Evolutionary conservation across 768 basidiomycete species (phyloP).

Genomic region (Boletus edulis): DNA sequence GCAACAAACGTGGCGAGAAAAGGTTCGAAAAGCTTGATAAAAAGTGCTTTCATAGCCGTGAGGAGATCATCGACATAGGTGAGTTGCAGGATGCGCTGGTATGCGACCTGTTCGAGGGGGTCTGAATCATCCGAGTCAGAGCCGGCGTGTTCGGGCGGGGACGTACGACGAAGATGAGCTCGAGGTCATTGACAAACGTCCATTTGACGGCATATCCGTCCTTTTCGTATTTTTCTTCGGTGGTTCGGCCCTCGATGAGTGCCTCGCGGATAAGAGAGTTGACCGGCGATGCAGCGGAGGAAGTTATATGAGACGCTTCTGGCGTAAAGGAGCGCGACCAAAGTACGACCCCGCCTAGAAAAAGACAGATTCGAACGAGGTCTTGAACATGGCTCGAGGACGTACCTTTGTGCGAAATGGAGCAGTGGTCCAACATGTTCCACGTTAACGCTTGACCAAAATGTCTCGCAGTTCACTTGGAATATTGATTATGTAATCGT

Average conservation of each 20-base stretch:
- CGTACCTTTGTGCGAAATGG: slow-evolving; percentile 89
- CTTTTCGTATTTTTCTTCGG: slow-evolving; percentile 85
- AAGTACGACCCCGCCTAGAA: slow-evolving; percentile 82
- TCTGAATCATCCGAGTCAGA: too few species aligned
- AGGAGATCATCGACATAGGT: slow-evolving; percentile 92
- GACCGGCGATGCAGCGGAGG: slow-evolving; percentile 76
- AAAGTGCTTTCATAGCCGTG: slow-evolving; percentile 73
- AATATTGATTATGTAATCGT: slow-evolving; percentile 9
- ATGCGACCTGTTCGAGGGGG: slow-evolving; percentile 67
- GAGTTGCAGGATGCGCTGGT: slow-evolving; percentile 93
- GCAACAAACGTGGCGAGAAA: slow-evolving; percentile 82
- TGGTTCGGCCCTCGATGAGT: slow-evolving; percentile 83
- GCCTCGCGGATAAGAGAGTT: slow-evolving; percentile 88
- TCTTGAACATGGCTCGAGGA: background rate
- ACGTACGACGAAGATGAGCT: slow-evolving; percentile 93
- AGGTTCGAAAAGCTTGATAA: slow-evolving; percentile 83
- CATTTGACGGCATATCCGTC: slow-evolving; percentile 94
- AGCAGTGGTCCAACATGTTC: slow-evolving; percentile 90
- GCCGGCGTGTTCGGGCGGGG: background rate
- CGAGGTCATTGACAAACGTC: slow-evolving; percentile 93
- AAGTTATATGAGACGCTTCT: slow-evolving; percentile 64
- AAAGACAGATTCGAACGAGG: slow-evolving; percentile 1
- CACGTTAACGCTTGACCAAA: too few species aligned
- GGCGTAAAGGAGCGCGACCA: slow-evolving; percentile 97
- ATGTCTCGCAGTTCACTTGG: too few species aligned